phyloP scores from a whole-genome alignment of 2,329 filamentous ascomycete species.

The Trichoderma asperellum region DNA sequence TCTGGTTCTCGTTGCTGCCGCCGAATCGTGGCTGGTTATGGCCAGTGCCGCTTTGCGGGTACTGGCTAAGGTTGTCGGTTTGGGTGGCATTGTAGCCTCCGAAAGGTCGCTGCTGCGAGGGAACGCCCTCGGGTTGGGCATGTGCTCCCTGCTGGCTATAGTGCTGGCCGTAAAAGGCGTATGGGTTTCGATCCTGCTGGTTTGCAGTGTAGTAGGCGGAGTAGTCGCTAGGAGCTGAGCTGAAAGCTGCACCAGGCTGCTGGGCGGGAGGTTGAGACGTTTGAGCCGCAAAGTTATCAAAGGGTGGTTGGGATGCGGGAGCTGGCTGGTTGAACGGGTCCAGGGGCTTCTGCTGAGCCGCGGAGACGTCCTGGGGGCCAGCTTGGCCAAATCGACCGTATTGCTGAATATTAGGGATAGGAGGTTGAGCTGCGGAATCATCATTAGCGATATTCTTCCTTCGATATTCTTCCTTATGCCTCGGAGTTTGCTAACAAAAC shows the following conservation, averaged over 20 bases:
- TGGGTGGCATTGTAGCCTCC: constrained; percentile 72
- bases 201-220: constrained; percentile 84
- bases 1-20: constrained; percentile 69
- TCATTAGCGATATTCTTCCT: constrained; percentile 28
- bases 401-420: constrained; percentile 63
- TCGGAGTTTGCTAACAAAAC: constrained; percentile 15
- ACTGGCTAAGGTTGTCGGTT: constrained; percentile 68
- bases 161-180: constrained; percentile 76
- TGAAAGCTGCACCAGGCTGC: constrained; percentile 68
- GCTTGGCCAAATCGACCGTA: constrained; percentile 72
- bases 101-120: constrained; percentile 73
- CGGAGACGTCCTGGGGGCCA: constrained; percentile 61
- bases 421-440: constrained; percentile 49
- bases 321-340: constrained; percentile 84
- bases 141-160: constrained; percentile 61
- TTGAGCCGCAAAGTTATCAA: constrained; percentile 63
- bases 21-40: constrained; percentile 64
- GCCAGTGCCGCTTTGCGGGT: constrained; percentile 69
- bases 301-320: constrained; percentile 56
- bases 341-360: constrained; percentile 75
- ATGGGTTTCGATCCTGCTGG: constrained; percentile 70
- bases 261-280: constrained; percentile 62
- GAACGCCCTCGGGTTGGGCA: constrained; percentile 73
- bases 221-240: constrained; percentile 77
- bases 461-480: background rate